These are phyloP conservation scores for Dryas octopetala DNA, from an alignment of 306 rosid species.

Conservation along the genomic window DNA sequence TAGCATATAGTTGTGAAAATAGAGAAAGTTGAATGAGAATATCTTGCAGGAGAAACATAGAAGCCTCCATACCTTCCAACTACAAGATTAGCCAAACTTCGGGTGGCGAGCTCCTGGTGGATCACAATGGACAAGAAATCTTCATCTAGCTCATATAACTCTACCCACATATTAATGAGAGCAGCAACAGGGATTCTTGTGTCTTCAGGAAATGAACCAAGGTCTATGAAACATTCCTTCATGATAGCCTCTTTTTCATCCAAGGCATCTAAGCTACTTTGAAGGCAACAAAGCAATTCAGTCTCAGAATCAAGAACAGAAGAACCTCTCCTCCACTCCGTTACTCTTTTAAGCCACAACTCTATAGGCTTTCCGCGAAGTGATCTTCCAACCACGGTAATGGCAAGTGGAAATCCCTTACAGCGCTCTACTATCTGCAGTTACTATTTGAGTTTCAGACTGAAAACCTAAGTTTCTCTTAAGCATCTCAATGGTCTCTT, in stretches of 20 bases:
- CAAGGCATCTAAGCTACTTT: constrained; percentile 36
- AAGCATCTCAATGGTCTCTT: background rate
- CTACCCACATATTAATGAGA: constrained; percentile 62
- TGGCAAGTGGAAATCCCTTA: constrained; percentile 48
- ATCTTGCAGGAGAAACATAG: background rate
- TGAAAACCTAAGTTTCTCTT: background rate
- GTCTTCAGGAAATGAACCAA: constrained; percentile 60
- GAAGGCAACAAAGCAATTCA: constrained; percentile 32
- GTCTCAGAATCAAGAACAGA: constrained; percentile 28
- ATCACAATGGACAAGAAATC: constrained; percentile 41
- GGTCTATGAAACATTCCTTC: constrained; percentile 57
- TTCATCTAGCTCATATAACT: constrained; percentile 32
- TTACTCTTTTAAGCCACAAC: constrained; percentile 29
- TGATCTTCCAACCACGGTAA: constrained; percentile 39
- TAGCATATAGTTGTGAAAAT: constrained; percentile 4
- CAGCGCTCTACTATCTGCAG: constrained; percentile 53
- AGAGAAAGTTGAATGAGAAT: constrained; percentile 19
- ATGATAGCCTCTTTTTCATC: constrained; percentile 7
- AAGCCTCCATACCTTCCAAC: constrained; percentile 45
- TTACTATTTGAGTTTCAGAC: background rate
- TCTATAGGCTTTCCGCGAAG: constrained; percentile 10
- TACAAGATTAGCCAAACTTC: constrained; percentile 38
- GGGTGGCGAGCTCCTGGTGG: constrained; percentile 26
- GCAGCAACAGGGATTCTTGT: constrained; percentile 53
- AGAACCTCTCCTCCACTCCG: constrained; percentile 21